phyloP scores from a whole-genome alignment of 1,284 basidiomycete genomes.

The Schizophyllum amplum region DNA sequence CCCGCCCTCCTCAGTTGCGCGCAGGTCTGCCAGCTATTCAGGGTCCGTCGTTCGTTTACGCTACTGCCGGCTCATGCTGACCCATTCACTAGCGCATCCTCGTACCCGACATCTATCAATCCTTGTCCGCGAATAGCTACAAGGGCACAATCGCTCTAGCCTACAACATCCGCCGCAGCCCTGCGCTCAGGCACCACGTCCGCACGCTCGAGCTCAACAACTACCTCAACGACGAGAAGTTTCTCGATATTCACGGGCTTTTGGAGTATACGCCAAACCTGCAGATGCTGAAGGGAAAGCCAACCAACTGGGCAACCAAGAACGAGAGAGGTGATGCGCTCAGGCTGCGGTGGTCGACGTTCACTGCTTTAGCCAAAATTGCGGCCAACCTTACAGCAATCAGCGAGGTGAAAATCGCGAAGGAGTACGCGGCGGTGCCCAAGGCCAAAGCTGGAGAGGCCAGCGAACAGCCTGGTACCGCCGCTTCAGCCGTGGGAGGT shows the following conservation, averaged over 20 bases:
- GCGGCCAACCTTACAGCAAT: background rate
- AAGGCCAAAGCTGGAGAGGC: background rate
- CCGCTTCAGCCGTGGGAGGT: too few species aligned
- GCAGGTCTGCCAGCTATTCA: background rate
- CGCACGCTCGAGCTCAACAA: background rate
- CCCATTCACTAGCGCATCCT: background rate
- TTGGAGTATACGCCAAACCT: background rate
- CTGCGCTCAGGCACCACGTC: background rate
- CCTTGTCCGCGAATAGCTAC: background rate
- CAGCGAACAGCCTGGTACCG: background rate
- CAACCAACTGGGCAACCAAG: background rate
- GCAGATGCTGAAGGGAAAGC: background rate
- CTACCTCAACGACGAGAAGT: background rate
- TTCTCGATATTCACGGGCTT: background rate
- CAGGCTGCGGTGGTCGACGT: background rate
- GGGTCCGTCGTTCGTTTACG: background rate
- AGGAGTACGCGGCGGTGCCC: background rate
- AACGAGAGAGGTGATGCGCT: background rate
- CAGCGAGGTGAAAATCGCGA: background rate
- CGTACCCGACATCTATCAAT: background rate
- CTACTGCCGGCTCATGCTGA: background rate
- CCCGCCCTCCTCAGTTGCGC: background rate
- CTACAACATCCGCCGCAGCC: background rate
- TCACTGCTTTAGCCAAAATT: background rate
- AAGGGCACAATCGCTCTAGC: background rate